phyloP scores from a whole-genome alignment of 345 rosid species.

The Lepidium didymum region DNA sequence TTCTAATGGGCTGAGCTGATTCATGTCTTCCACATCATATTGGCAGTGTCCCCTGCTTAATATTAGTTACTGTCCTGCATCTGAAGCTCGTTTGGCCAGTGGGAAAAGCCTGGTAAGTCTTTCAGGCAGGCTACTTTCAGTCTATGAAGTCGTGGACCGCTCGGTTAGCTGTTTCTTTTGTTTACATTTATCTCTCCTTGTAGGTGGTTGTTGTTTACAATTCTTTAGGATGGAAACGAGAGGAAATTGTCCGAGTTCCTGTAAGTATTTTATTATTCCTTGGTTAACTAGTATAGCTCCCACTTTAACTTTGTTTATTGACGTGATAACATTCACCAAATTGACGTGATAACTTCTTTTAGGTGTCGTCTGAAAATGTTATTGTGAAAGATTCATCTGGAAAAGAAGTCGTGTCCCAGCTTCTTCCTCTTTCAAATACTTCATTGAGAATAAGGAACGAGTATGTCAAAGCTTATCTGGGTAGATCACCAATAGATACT shows the following conservation, averaged over 20 bases:
- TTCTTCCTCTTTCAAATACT: constrained; percentile 60
- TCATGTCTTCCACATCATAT: constrained; percentile 22
- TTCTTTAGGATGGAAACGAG: constrained; percentile 85
- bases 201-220: constrained; percentile 77
- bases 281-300: constrained; percentile 1
- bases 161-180: constrained; percentile 11
- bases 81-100: constrained; percentile 54
- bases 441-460: constrained; percentile 40
- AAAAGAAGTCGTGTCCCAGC: constrained; percentile 65
- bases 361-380: constrained; percentile 58
- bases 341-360: background rate
- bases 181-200: constrained; percentile 13
- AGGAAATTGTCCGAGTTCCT: constrained; percentile 72
- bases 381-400: constrained; percentile 68
- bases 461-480: constrained; percentile 70
- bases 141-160: constrained; percentile 7
- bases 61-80: constrained; percentile 88
- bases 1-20: constrained; percentile 8
- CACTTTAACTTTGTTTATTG: background rate
- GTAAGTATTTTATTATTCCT: constrained; percentile 38
- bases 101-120: constrained; percentile 69
- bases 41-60: constrained; percentile 89
- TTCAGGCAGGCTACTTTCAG: background rate
- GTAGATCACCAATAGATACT: constrained; percentile 42
- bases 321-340: constrained; percentile 6